Percentiles rank a stretch among this genome's conserved stretches.
These are phyloP conservation scores for Cladosporium sp. DNA, from an alignment of 2,329 filamentous ascomycete species.

Conservation along the genomic window DNA sequence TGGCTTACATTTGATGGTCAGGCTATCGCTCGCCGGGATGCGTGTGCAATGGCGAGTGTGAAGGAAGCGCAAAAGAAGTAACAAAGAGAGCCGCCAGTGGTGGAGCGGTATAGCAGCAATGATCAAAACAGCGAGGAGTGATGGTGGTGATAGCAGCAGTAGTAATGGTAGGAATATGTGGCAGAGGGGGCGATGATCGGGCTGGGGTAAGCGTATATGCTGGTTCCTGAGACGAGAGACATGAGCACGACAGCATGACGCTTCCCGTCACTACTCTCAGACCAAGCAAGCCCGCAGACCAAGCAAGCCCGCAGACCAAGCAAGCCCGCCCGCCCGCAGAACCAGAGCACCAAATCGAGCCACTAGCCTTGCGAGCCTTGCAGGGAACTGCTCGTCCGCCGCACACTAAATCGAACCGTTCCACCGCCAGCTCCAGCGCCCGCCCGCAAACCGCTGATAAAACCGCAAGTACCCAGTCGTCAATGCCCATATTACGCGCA, in stretches of 20 bases:
- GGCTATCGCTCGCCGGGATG: background rate
- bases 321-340: background rate
- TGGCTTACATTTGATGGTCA: conserved; percentile 11
- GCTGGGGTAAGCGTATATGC: background rate
- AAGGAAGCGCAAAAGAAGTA: background rate
- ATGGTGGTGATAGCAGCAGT: background rate
- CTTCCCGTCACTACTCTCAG: background rate
- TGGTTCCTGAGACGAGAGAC: background rate
- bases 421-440: background rate
- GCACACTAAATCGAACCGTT: background rate
- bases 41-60: background rate
- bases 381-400: background rate
- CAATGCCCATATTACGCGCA: background rate
- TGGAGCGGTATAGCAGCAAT: background rate
- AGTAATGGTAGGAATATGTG: background rate
- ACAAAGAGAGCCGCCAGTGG: background rate
- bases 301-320: background rate
- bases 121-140: background rate
- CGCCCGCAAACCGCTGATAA: background rate
- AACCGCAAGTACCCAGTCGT: background rate
- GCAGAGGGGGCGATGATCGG: conserved; percentile 2
- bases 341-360: background rate
- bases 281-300: background rate
- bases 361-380: background rate
- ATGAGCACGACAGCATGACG: background rate